Evolutionary conservation across 176 grass and related monocot genomes (phyloP).

Genomic region (Phragmites australis): DNA sequence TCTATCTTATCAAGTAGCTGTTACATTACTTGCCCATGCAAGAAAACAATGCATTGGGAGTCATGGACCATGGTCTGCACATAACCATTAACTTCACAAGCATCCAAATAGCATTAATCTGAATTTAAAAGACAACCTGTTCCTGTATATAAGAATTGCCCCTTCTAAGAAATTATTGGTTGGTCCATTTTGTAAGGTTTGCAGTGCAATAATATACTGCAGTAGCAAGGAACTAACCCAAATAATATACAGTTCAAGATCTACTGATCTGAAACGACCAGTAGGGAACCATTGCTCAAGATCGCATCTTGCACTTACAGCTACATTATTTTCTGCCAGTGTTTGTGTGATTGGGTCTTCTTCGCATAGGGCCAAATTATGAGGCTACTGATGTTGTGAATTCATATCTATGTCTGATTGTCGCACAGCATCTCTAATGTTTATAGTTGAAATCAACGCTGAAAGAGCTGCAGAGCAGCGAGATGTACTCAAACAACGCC

Average conservation of each 20-base stretch:
- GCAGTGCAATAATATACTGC: conserved; percentile 15
- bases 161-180: conserved; percentile 32
- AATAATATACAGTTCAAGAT: conserved; percentile 21
- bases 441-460: conserved; percentile 68
- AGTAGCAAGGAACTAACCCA: background rate
- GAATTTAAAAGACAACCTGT: conserved; percentile 44
- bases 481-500: conserved; percentile 44
- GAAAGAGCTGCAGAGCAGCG: conserved; percentile 51
- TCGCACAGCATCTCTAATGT: conserved; percentile 1
- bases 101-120: conserved; percentile 47
- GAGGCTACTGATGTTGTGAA: background rate
- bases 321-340: background rate
- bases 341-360: background rate
- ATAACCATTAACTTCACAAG: conserved; percentile 50
- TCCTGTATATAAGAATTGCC: conserved; percentile 7
- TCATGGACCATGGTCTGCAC: conserved; percentile 45
- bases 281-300: conserved; percentile 14
- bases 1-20: conserved; percentile 20
- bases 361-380: background rate
- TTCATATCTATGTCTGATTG: background rate
- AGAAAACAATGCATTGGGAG: conserved; percentile 34
- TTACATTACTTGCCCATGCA: conserved; percentile 28
- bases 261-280: conserved; percentile 30
- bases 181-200: conserved; percentile 34
- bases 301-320: conserved; percentile 31